Conservation (phyloP, 768 basidiomycete genomes). For the Mycena belliarum region DNA sequence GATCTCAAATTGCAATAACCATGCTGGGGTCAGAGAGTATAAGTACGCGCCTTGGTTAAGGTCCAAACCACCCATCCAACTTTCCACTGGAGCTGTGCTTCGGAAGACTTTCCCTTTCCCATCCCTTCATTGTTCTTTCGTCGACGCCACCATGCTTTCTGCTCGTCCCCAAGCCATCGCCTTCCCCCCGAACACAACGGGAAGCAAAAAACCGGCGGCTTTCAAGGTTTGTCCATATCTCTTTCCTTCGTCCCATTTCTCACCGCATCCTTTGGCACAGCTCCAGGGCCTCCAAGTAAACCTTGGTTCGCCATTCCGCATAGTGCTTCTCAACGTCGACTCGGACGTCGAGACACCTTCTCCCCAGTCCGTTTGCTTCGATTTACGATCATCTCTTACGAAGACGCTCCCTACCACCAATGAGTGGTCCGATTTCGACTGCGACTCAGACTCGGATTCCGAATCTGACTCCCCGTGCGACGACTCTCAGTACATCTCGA, state of each 20-base stretch:
- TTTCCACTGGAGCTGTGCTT: constrained; percentile 17
- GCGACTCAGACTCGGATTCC: constrained; percentile 5
- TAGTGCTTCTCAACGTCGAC: constrained; percentile 8
- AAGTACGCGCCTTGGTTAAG: neutral
- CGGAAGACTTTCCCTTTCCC: constrained; percentile 4
- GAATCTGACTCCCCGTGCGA: neutral
- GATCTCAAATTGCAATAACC: neutral
- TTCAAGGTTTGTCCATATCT: neutral
- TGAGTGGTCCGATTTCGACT: constrained; percentile 18
- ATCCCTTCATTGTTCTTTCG: constrained; percentile 2
- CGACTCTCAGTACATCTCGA: constrained; percentile 17
- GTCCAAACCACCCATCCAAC: neutral
- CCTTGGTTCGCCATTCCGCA: constrained; percentile 5
- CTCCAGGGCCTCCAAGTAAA: constrained; percentile 6
- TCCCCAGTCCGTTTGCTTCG: constrained; percentile 15
- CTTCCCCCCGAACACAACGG: neutral
- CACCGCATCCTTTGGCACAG: neutral
- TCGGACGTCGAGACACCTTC: constrained; percentile 17
- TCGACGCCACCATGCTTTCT: constrained; percentile 10
- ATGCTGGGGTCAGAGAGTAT: neutral
- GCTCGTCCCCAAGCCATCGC: neutral
- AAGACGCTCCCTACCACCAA: neutral
- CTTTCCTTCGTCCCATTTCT: neutral
- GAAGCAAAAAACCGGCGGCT: neutral
- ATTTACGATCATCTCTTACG: constrained; percentile 6